Evolutionary conservation across 495 filamentous ascomycete genomes (phyloP), one percentile per base, ranked within the genome.

Genomic region (Pyrenula aspistea): DNA sequence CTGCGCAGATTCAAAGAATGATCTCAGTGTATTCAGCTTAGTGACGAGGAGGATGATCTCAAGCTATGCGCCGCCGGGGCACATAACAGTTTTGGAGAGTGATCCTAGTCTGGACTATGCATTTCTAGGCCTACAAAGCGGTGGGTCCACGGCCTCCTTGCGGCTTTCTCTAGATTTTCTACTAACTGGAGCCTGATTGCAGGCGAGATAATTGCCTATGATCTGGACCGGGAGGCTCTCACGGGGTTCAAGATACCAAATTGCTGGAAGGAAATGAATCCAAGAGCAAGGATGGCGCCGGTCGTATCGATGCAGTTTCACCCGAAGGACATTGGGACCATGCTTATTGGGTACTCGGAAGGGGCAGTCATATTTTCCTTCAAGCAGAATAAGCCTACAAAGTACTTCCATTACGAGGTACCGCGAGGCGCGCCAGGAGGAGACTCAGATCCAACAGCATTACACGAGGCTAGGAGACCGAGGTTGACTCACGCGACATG

Each of bases 101-200:
- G 93, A 98, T 61, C 86, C 93, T 0, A 87, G 85, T 61, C 71
- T 98, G 25, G 93, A 97, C 63, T 98, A 93, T 83, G 86, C 83
- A 12, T 84, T 98, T 54, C 73, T 95, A 24, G 89, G 87, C 2
- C 65, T 86, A 52, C 79, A 84, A 56, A 85, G 79, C 65, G 89
- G 88, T 80, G 60, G 12, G 68, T 68, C 24, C 24, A 48, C n/a
- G n/a, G n/a, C n/a, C n/a, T n/a, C n/a, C n/a, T n/a, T n/a, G n/a
- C n/a, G n/a, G n/a, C n/a, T n/a, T n/a, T n/a, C n/a, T n/a, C n/a
- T n/a, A n/a, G n/a, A n/a, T n/a, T n/a, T n/a, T n/a, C n/a, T n/a
- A n/a, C n/a, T n/a, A n/a, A n/a, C n/a, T n/a, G n/a, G n/a, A n/a
- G n/a, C 15, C 31, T 42, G 31, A 4, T 42, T 42, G 24, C 55